Evolutionary conservation across 352 stramenopile genomes (phyloP).

Genomic region (Peronospora belbahrii): DNA sequence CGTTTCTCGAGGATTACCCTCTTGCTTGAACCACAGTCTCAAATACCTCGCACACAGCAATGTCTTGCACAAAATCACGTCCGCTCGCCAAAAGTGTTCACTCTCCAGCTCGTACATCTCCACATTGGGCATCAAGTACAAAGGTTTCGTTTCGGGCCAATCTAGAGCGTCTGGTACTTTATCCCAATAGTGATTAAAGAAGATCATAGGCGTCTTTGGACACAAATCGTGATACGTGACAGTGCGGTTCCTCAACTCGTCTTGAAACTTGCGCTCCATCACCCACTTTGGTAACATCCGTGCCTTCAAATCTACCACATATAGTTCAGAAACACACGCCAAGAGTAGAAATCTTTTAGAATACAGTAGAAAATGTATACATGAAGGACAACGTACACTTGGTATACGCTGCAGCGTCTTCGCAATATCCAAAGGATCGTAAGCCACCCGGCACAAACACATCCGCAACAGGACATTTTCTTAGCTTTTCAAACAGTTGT

Average conservation of each 20-base stretch:
- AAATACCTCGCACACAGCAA: conserved; percentile 33
- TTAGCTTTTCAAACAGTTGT: conserved; percentile 37
- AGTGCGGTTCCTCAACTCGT: conserved; percentile 13
- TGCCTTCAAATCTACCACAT: conserved; percentile 37
- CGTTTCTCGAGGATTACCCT: conserved; percentile 44
- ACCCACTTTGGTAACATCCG: conserved; percentile 42
- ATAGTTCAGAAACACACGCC: no score
- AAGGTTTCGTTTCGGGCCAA: conserved; percentile 32
- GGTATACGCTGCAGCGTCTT: conserved; percentile 53
- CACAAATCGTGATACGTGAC: conserved; percentile 49
- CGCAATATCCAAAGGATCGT: conserved; percentile 57
- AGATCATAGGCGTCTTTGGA: conserved; percentile 36
- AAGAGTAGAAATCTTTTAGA: no score
- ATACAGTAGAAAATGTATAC: not conserved
- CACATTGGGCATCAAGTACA: conserved; percentile 56
- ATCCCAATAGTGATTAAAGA: conserved; percentile 63
- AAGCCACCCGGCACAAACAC: conserved; percentile 46
- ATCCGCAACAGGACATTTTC: conserved; percentile 48
- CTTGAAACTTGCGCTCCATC: conserved; percentile 20
- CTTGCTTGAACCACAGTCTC: conserved; percentile 43
- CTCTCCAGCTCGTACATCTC: conserved; percentile 53
- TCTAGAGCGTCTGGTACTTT: conserved; percentile 14
- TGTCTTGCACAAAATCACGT: conserved; percentile 51
- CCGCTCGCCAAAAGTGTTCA: conserved; percentile 34
- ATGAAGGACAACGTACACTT: conserved; percentile 37